phyloP scores from a whole-genome alignment of 805 yeast species.

The Brettanomyces anomalus region DNA sequence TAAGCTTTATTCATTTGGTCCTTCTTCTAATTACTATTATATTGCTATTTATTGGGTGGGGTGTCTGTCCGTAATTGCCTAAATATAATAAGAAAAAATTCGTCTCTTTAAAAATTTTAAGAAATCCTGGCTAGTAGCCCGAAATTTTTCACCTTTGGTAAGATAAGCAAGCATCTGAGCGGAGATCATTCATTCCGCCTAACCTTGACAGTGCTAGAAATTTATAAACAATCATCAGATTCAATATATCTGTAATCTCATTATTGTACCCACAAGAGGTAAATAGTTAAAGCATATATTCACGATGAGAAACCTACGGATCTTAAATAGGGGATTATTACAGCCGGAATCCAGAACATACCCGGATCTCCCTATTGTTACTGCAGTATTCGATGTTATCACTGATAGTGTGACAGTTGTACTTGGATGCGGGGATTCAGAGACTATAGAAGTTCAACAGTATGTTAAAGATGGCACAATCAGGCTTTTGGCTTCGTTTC shows the following conservation, averaged over 20 bases:
- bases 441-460: constrained; percentile 67
- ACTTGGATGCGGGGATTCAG: constrained; percentile 44
- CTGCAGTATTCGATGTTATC: constrained; percentile 60
- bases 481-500: constrained; percentile 52
- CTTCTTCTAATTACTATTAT: neutral
- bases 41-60: neutral
- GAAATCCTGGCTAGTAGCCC: too few relatives aligned
- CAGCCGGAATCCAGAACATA: constrained; percentile 45
- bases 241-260: neutral
- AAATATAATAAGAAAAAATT: too few relatives aligned
- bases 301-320: constrained; percentile 25
- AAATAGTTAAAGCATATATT: neutral
- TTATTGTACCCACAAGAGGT: neutral
- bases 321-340: constrained; percentile 45
- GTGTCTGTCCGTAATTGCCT: too few relatives aligned
- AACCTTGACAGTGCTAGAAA: neutral
- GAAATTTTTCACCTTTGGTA: neutral
- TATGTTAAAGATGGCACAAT: constrained; percentile 55
- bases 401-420: constrained; percentile 65
- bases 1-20: neutral
- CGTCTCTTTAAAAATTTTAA: too few relatives aligned
- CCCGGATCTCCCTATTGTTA: constrained; percentile 52
- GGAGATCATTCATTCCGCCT: too few relatives aligned
- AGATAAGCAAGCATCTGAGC: too few relatives aligned
- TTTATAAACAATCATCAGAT: too few relatives aligned